Conservation (phyloP, 257 asterid species). For the Solanum chaucha region DNA sequence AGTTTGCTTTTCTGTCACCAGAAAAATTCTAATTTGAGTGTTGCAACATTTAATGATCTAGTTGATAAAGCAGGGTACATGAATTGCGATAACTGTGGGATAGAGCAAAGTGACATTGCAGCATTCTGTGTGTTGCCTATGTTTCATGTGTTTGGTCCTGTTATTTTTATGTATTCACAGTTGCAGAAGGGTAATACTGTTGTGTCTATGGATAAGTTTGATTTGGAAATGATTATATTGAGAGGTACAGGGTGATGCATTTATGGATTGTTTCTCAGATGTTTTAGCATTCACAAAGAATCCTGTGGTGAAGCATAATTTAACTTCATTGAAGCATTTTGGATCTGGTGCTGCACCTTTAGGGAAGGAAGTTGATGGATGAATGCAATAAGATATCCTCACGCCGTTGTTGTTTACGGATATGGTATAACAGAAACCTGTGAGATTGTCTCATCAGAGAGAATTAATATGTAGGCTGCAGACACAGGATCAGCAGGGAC, state of each 20-base stretch:
- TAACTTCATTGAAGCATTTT: conserved; percentile 24
- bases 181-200: conserved; percentile 26
- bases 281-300: conserved; percentile 14
- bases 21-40: neutral
- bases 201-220: conserved; percentile 22
- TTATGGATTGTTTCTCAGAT: conserved; percentile 23
- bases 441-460: conserved; percentile 17
- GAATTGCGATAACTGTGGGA: neutral
- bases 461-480: conserved; percentile 19
- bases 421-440: conserved; percentile 34
- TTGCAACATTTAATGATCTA: neutral
- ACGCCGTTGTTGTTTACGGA: conserved; percentile 9
- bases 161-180: conserved; percentile 15
- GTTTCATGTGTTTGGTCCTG: conserved; percentile 23
- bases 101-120: conserved; percentile 15
- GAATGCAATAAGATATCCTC: conserved; percentile 21
- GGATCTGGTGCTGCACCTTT: conserved; percentile 29
- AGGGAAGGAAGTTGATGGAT: conserved; percentile 22
- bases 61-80: neutral
- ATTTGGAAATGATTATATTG: conserved; percentile 17
- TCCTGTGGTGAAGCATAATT: conserved; percentile 10
- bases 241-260: conserved; percentile 13
- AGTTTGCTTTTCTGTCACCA: neutral
- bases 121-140: conserved; percentile 26
- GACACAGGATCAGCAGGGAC: conserved; percentile 75